Base-by-base conservation (phyloP, 306 rosid species). In the Gleditsia sinensis region DNA sequence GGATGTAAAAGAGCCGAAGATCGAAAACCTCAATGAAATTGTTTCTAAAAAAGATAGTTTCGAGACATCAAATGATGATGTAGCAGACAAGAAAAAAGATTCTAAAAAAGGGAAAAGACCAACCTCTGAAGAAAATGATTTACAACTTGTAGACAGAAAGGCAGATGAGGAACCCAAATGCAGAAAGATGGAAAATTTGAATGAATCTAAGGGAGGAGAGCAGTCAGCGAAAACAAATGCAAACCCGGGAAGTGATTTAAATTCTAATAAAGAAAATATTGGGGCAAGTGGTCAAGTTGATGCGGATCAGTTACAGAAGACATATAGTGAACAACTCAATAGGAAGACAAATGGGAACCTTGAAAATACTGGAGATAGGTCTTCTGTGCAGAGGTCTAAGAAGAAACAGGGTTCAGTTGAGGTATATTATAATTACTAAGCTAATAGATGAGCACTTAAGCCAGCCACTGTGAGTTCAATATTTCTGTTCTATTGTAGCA, bases 71-170 rank as follows among this genome's bases (percentile, higher is more conserved):
- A 62, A 69, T 27, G 81, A 54, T 34, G 92, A 81, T 34, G 80
- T 36, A 28, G 55, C n/a, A 2, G 67, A 6, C 0, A 60, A 65
- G 78, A 77, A 76, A 42, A 87, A 86, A 67, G 75, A 80, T 79
- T 82, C 88, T 61, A 91, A 87, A 83, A 94, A 91, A 69, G 83
- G 97, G 24, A 91, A 89, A 86, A 88, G 92, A 76, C 36, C 61
- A 68, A 74, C 33, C 66, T 84, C 94, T 56, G 92, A 85, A 71
- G 89, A 81, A 63, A 83, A 76, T 80, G 83, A 74, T 68, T 61
- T 67, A 30, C 75, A 80, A 67, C 75, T 57, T 63, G 65, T 30
- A 0, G 87, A 89, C 51, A 72, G 59, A 33, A 74, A 63, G 70
- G 83, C n/a, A 71, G 81, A 57, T 50, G 98, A 94, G 67, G 90